Conservation (phyloP, 1,284 basidiomycete genomes). For the Wallemia ichthyophaga region DNA sequence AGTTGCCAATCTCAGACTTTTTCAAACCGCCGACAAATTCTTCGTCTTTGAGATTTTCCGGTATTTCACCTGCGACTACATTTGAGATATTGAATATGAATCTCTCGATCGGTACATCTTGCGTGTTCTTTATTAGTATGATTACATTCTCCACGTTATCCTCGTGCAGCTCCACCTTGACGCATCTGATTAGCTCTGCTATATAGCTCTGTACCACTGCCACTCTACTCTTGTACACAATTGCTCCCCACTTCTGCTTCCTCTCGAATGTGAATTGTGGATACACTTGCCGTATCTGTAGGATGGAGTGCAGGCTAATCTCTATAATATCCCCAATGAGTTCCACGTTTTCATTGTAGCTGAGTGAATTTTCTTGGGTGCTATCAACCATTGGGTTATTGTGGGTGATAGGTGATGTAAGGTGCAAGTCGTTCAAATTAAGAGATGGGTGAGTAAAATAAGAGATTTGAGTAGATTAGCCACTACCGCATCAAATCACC, state of each 20-base stretch:
- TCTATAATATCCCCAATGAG: neutral
- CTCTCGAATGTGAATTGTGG: neutral
- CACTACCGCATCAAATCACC: too few relatives aligned
- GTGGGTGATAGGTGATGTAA: too few relatives aligned
- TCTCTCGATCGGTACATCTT: slow-evolving; percentile 9
- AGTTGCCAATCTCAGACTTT: neutral
- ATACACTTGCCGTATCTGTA: neutral
- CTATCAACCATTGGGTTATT: too few relatives aligned
- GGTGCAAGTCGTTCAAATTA: too few relatives aligned
- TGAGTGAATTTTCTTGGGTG: too few relatives aligned
- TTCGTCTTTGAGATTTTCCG: neutral
- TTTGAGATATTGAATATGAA: neutral
- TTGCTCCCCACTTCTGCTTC: neutral
- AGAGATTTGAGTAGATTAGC: too few relatives aligned
- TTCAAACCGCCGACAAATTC: too few relatives aligned
- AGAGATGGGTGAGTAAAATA: too few relatives aligned
- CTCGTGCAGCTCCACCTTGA: slow-evolving; percentile 1
- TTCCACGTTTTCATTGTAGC: too few relatives aligned
- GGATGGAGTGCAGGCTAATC: neutral
- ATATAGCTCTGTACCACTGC: neutral
- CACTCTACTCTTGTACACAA: neutral
- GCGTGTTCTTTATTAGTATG: neutral
- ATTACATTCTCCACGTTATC: slow-evolving; percentile 1
- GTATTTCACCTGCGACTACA: neutral
- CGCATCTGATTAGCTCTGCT: neutral